phyloP scores from a whole-genome alignment of 1,139 yeast genomes.

The Hanseniaspora uvarum region DNA sequence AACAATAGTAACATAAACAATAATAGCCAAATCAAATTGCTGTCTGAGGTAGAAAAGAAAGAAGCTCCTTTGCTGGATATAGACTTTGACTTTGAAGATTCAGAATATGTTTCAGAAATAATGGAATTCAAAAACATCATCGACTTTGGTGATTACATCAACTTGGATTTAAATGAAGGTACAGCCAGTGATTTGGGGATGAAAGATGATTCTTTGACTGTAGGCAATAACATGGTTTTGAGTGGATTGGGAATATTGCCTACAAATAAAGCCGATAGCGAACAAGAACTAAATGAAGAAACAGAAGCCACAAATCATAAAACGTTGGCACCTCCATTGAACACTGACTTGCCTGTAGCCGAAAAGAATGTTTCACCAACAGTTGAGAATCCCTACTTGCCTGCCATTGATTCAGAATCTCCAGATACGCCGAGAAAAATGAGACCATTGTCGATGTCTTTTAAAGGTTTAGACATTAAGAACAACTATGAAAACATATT shows the following conservation, averaged over 20 bases:
- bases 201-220: not conserved
- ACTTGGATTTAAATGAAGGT: conserved; percentile 27
- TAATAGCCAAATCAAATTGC: not conserved
- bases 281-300: conserved; percentile 10
- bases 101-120: conserved; percentile 32
- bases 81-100: conserved; percentile 25
- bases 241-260: conserved; percentile 11
- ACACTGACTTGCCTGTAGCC: conserved; percentile 13
- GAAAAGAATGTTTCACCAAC: not conserved
- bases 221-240: not conserved
- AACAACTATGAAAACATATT: not conserved
- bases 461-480: conserved; percentile 42
- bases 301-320: conserved; percentile 8
- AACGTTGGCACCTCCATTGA: not conserved
- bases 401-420: conserved; percentile 18
- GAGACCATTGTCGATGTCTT: conserved; percentile 58
- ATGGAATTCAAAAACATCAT: conserved; percentile 58
- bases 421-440: conserved; percentile 4
- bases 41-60: not conserved
- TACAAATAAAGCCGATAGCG: not conserved
- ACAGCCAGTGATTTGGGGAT: not conserved
- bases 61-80: conserved; percentile 4
- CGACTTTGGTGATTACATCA: conserved; percentile 44
- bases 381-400: conserved; percentile 7
- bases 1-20: not conserved